phyloP scores from a whole-genome alignment of 495 filamentous ascomycete genomes.

The Lentithecium fluviatile region DNA sequence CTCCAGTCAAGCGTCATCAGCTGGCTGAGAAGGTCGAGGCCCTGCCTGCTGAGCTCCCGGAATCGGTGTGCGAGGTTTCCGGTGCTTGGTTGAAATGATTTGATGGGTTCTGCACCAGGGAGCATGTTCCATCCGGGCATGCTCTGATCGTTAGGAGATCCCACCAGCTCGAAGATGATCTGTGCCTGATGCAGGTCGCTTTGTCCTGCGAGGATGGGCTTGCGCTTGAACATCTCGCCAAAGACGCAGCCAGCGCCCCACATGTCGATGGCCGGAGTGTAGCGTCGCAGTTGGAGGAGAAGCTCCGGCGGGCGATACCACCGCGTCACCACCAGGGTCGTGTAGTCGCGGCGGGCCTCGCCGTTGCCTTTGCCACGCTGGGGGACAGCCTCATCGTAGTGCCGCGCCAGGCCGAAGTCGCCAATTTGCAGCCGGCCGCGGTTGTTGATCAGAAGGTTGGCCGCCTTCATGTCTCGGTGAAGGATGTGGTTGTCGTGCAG shows the following conservation, averaged over 20 bases:
- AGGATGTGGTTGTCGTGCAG: slow-evolving; percentile 87
- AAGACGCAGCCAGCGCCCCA: slow-evolving; percentile 99
- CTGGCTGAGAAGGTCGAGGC: slow-evolving; percentile 76
- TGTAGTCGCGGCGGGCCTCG: slow-evolving; percentile 86
- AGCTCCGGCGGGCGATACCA: slow-evolving; percentile 98
- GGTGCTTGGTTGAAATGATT: slow-evolving; percentile 59
- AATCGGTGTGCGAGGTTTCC: slow-evolving; percentile 71
- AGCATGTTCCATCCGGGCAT: slow-evolving; percentile 90
- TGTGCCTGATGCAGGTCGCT: slow-evolving; percentile 87
- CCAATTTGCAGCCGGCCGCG: slow-evolving; percentile 91
- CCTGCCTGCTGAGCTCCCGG: slow-evolving; percentile 61
- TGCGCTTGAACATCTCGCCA: slow-evolving; percentile 94
- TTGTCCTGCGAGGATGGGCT: slow-evolving; percentile 85
- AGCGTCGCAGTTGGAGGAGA: slow-evolving; percentile 76
- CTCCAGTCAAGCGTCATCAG: slow-evolving; percentile 87
- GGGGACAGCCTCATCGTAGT: slow-evolving; percentile 85
- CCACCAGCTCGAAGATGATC: slow-evolving; percentile 90
- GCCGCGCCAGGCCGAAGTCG: slow-evolving; percentile 92
- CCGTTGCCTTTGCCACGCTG: slow-evolving; percentile 77
- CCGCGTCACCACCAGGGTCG: slow-evolving; percentile 87
- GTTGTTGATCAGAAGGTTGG: slow-evolving; percentile 96
- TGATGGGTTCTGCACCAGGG: slow-evolving; percentile 76
- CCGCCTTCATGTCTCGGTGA: slow-evolving; percentile 98
- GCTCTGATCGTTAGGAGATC: slow-evolving; percentile 81
- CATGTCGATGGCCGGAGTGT: slow-evolving; percentile 95